These are phyloP conservation scores for Phylloporus rhodoxanthus DNA, from an alignment of 768 basidiomycete species.

Conservation along the genomic window DNA sequence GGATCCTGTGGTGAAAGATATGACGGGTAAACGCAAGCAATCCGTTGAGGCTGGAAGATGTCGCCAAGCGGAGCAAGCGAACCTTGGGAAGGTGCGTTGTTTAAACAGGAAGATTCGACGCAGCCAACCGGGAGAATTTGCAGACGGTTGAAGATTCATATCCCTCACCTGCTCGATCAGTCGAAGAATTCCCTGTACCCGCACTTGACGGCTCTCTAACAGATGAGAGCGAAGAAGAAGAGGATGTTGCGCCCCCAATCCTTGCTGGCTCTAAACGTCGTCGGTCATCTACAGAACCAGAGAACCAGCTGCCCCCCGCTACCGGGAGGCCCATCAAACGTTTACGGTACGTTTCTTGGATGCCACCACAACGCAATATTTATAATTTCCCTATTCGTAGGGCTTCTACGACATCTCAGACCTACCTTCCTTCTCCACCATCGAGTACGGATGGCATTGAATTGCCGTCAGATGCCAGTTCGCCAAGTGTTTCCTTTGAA, in stretches of 20 bases:
- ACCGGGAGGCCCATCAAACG: constrained; percentile 16
- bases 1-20: constrained; percentile 27
- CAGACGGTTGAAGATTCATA: constrained; percentile 5
- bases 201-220: constrained; percentile 3
- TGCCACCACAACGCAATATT: accelerated
- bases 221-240: constrained; percentile 16
- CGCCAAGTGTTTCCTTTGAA: background rate
- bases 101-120: background rate
- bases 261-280: constrained; percentile 22
- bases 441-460: constrained; percentile 6
- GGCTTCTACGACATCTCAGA: background rate
- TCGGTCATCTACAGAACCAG: constrained; percentile 1
- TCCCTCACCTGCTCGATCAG: constrained; percentile 16
- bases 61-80: background rate
- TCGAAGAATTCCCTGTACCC: constrained; percentile 5
- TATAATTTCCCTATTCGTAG: background rate
- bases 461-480: background rate
- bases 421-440: constrained; percentile 12
- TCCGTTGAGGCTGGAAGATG: background rate
- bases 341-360: constrained; percentile 12
- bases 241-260: constrained; percentile 6
- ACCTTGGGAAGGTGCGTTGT: background rate
- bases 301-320: background rate
- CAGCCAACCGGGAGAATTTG: background rate
- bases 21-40: constrained; percentile 10